Evolutionary conservation across 192 early-diverging fungal species (phyloP), one percentile per base, ranked within the genome.

Genomic region (Rhizophagus sp.): DNA sequence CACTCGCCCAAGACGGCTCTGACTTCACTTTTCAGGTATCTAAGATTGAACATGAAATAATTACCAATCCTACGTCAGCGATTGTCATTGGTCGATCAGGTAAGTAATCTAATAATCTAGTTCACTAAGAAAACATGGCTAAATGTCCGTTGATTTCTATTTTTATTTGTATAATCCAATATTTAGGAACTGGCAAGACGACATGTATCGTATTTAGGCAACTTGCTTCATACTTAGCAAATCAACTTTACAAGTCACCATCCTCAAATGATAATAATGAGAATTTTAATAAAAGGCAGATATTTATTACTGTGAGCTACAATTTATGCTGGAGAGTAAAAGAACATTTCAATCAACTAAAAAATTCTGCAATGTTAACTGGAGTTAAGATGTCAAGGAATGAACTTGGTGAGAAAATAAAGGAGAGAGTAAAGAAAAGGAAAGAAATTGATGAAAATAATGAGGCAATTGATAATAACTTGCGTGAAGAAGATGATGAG

Each of bases 141-240:
- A 22, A n/a, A 67, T 12, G 15, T 50, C 27, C 0, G 36, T 50
- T 64, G 72, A 27, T 62, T 17, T 34, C 34, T 36, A 36, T 36
- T 36, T 36, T 36, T 3, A 1, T 36, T 36, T 36, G 3, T 36
- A 36, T 36, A 36, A 63, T n/a, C 24, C 57, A 22, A 12, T 33
- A 63, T 39, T 64, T 63, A 76, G 74, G 74, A 3, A 76, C 74
- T 7, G 74, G 74, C 2, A 76, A 76, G 33, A 76, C 62, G 5
- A 76, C 74, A 24, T 63, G 74, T 24, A 76, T 76, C 19, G 13
- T 76, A n/a, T 78, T 67, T 67, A 78, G 76, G 52, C 44, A 44
- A 27, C 19, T 78, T 49, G 76, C 64, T 30, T 78, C 76, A 49
- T 68, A 78, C 33, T 30, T 78, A 5, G 30, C 1, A 15, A 67